phyloP scores from a whole-genome alignment of 2,329 filamentous ascomycete genomes.

The Lachnellula occidentalis region DNA sequence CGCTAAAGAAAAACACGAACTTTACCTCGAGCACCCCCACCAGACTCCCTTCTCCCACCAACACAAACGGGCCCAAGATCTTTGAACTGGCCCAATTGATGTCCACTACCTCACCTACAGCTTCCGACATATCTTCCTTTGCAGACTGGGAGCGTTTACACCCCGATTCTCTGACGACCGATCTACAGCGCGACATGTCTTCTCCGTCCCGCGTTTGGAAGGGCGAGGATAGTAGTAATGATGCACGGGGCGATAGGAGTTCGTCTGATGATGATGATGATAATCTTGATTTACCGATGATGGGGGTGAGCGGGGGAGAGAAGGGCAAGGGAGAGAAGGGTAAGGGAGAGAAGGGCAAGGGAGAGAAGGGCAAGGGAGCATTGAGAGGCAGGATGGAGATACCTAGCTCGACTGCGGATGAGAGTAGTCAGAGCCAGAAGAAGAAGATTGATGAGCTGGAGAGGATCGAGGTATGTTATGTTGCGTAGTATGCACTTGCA shows the following conservation, averaged over 20 bases:
- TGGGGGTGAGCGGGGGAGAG: too few relatives aligned
- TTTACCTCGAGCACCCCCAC: neutral
- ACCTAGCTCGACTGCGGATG: constrained; percentile 7
- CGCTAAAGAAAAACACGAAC: neutral
- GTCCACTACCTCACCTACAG: neutral
- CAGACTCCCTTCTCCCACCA: neutral
- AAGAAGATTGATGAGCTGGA: neutral
- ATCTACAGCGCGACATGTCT: constrained; percentile 11
- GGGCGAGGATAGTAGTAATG: constrained; percentile 19
- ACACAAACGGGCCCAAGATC: neutral
- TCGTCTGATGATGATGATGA: neutral
- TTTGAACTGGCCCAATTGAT: neutral
- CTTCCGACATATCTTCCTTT: constrained; percentile 18
- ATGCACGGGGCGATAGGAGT: constrained; percentile 12
- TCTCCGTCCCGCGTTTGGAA: constrained; percentile 7
- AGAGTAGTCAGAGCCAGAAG: constrained; percentile 1
- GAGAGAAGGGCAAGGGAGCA: neutral
- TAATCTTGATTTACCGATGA: neutral
- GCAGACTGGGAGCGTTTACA: constrained; percentile 16
- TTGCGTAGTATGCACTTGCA: neutral
- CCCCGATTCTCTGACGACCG: constrained; percentile 3
- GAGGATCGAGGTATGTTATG: neutral
- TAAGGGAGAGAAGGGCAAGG: neutral
- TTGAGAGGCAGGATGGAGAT: constrained; percentile 2
- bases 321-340: neutral